phyloP scores from a whole-genome alignment of 148 eudicot genomes.

The Cornus controversa region DNA sequence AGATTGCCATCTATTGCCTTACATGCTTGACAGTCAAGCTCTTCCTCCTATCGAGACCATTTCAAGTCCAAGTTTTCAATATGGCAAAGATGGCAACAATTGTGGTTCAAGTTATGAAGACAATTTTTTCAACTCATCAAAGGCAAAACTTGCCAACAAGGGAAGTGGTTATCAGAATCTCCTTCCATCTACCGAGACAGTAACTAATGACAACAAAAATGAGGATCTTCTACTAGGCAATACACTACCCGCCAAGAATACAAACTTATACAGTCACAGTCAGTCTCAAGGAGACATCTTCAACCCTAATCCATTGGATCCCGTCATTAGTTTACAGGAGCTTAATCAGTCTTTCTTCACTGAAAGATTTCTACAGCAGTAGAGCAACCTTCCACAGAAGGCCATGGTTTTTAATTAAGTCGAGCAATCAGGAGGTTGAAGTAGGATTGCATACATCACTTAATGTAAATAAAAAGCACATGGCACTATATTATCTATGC shows the following conservation, averaged over 20 bases:
- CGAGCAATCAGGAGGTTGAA: neutral
- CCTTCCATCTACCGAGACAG: neutral
- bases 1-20: slow-evolving; percentile 5
- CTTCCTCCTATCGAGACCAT: slow-evolving; percentile 6
- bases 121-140: neutral
- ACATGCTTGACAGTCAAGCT: slow-evolving; percentile 15
- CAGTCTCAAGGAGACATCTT: slow-evolving; percentile 10
- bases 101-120: slow-evolving; percentile 1
- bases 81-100: neutral
- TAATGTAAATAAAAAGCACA: neutral
- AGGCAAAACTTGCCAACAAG: neutral
- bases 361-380: slow-evolving; percentile 10
- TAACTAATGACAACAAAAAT: neutral
- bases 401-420: neutral
- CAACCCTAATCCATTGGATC: slow-evolving; percentile 12
- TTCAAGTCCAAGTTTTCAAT: slow-evolving; percentile 7
- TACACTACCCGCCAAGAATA: neutral
- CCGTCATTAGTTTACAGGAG: slow-evolving; percentile 11
- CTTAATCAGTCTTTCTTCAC: neutral
- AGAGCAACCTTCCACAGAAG: neutral
- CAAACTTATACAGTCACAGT: slow-evolving; percentile 11
- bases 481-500: neutral
- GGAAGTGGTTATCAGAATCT: neutral
- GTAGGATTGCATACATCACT: neutral
- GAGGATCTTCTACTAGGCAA: neutral